phyloP scores from a whole-genome alignment of 768 basidiomycete species.

The Saitozyma sp. region DNA sequence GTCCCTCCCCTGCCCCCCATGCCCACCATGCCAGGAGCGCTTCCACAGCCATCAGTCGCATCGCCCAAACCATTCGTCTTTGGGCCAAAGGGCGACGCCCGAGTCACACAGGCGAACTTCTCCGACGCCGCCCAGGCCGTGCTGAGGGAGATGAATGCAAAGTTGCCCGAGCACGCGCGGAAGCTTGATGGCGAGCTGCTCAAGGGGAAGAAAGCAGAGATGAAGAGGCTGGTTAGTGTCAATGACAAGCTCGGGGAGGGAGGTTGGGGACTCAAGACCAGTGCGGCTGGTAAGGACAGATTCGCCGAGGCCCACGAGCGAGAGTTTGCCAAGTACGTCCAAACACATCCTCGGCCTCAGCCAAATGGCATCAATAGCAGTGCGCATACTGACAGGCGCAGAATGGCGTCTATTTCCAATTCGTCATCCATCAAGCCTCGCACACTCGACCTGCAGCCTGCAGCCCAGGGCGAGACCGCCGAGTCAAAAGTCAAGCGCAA shows the following conservation, averaged over 20 bases:
- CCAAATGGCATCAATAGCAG: not conserved
- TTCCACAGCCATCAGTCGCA: not conserved
- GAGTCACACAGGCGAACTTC: slow-evolving; percentile 38
- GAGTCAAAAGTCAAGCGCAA: not conserved
- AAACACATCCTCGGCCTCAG: not conserved
- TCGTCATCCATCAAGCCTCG: not conserved
- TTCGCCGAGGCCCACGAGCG: slow-evolving; percentile 44
- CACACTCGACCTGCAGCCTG: too few relatives aligned
- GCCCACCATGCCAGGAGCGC: not conserved
- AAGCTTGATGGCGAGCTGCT: slow-evolving; percentile 34
- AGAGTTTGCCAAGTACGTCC: slow-evolving; percentile 47
- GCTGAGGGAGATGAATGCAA: slow-evolving; percentile 45
- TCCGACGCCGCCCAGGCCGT: slow-evolving; percentile 36
- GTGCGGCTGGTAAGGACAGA: slow-evolving; percentile 24
- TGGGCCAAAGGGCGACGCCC: slow-evolving; percentile 8
- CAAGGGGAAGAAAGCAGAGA: slow-evolving; percentile 37
- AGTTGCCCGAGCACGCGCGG: slow-evolving; percentile 28
- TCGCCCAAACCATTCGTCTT: slow-evolving; percentile 15
- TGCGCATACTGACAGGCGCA: slow-evolving; percentile 5
- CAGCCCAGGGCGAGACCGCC: too few relatives aligned
- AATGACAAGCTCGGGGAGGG: slow-evolving; percentile 29
- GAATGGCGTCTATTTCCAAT: slow-evolving; percentile 38
- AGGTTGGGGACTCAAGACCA: slow-evolving; percentile 25
- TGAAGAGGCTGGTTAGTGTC: slow-evolving; percentile 32
- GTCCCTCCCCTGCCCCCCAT: slow-evolving; percentile 19